phyloP scores from a whole-genome alignment of 306 rosid species.

The Malus fusca region DNA sequence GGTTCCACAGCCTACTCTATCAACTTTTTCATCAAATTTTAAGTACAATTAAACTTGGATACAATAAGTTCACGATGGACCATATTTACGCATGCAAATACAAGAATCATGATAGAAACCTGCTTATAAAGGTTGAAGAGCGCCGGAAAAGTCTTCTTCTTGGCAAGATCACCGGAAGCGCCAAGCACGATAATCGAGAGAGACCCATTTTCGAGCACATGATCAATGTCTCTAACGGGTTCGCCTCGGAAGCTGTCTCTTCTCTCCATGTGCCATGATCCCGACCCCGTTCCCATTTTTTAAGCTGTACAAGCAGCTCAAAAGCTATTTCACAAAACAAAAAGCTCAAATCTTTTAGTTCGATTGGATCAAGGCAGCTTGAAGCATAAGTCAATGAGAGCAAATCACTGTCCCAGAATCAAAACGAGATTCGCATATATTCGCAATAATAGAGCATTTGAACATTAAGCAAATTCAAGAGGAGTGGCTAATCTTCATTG shows the following conservation, averaged over 20 bases:
- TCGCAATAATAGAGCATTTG: neutral
- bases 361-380: neutral
- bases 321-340: neutral
- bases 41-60: neutral
- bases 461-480: neutral
- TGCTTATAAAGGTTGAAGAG: conserved; percentile 73
- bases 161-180: conserved; percentile 98
- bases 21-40: neutral
- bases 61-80: neutral
- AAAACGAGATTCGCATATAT: too few relatives aligned
- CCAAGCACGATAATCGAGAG: conserved; percentile 89
- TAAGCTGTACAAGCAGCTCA: conserved; percentile 9
- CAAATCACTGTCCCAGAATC: neutral
- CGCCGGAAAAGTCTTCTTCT: conserved; percentile 97
- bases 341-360: neutral
- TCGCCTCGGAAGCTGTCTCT: conserved; percentile 35
- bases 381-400: neutral
- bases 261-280: conserved; percentile 48
- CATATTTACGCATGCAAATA: neutral
- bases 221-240: conserved; percentile 31
- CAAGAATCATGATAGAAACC: conserved; percentile 29
- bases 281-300: conserved; percentile 51
- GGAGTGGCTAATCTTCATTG: neutral
- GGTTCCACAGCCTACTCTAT: neutral
- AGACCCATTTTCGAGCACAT: conserved; percentile 53